These are phyloP conservation scores for Rhizopogon vinicolor DNA, from an alignment of 768 basidiomycete species.

Conservation along the genomic window DNA sequence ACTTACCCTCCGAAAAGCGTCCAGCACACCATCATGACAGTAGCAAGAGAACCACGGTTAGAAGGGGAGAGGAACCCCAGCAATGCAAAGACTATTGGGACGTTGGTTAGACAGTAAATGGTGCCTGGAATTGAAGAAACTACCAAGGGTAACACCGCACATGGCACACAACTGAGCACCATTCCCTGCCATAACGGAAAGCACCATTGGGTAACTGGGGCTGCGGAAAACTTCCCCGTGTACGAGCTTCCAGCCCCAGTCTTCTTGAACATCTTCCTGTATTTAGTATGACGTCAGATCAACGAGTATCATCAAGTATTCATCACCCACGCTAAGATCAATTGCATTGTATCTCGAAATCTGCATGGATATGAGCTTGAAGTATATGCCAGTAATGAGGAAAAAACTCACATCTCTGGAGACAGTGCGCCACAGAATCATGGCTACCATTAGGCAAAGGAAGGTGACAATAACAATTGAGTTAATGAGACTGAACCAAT, in stretches of 20 bases:
- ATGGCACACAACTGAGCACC: constrained; percentile 78
- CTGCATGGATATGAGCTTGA: constrained; percentile 29
- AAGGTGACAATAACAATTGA: constrained; percentile 89
- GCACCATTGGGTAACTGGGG: constrained; percentile 68
- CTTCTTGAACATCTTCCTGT: constrained; percentile 94
- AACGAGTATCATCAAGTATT: not conserved
- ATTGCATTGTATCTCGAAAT: constrained; percentile 94
- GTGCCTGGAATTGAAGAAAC: constrained; percentile 6
- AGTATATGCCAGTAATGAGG: constrained; percentile 9
- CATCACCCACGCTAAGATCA: constrained; percentile 70
- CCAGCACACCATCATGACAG: constrained; percentile 69
- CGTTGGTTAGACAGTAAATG: constrained; percentile 3
- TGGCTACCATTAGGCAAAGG: constrained; percentile 89
- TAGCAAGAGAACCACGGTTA: constrained; percentile 90
- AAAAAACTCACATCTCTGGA: constrained; percentile 68
- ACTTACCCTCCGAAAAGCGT: constrained; percentile 83
- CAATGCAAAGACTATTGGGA: constrained; percentile 72
- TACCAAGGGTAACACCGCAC: constrained; percentile 83
- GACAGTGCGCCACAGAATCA: constrained; percentile 83
- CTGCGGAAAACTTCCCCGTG: constrained; percentile 95
- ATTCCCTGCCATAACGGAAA: constrained; percentile 89
- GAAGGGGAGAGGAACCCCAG: constrained; percentile 94
- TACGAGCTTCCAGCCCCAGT: constrained; percentile 97
- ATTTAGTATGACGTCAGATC: not conserved
- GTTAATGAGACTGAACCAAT: constrained; percentile 95